These are phyloP conservation scores for Clarireedia homoeocarpa DNA, from an alignment of 2,329 filamentous ascomycete species.

Conservation along the genomic window DNA sequence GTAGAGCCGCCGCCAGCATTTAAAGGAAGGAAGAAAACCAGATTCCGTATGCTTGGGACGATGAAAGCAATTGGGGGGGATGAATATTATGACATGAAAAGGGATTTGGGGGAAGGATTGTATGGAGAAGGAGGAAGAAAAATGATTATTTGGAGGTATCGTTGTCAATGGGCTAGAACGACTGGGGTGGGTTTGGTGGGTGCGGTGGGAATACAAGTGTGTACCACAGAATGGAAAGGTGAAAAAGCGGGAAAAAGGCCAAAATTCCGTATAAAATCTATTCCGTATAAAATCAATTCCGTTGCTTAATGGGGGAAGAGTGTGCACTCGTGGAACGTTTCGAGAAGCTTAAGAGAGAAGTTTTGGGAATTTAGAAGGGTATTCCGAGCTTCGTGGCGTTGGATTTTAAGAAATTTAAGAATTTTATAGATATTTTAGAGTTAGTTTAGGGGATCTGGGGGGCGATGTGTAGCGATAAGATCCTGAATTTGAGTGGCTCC, in stretches of 20 bases:
- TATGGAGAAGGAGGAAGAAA: background rate
- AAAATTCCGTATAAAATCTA: no score
- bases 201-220: background rate
- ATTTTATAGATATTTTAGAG: no score
- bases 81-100: conserved; percentile 19
- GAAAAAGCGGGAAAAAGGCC: background rate
- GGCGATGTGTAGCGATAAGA: no score
- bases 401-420: no score
- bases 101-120: background rate
- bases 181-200: background rate
- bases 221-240: background rate
- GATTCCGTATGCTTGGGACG: conserved; percentile 15
- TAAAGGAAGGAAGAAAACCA: conserved; percentile 10
- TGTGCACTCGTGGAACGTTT: no score
- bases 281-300: no score
- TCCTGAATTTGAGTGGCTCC: no score
- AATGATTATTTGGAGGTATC: background rate
- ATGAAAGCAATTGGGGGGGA: conserved; percentile 2
- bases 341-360: no score
- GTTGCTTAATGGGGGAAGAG: no score
- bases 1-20: conserved; percentile 10
- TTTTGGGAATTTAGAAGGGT: no score
- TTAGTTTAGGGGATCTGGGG: no score
- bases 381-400: no score
- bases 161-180: background rate